Percentiles rank a stretch among this genome's conserved stretches.
Evolutionary conservation across 495 filamentous ascomycete genomes (phyloP).

Genomic region (Neurospora sp.): DNA sequence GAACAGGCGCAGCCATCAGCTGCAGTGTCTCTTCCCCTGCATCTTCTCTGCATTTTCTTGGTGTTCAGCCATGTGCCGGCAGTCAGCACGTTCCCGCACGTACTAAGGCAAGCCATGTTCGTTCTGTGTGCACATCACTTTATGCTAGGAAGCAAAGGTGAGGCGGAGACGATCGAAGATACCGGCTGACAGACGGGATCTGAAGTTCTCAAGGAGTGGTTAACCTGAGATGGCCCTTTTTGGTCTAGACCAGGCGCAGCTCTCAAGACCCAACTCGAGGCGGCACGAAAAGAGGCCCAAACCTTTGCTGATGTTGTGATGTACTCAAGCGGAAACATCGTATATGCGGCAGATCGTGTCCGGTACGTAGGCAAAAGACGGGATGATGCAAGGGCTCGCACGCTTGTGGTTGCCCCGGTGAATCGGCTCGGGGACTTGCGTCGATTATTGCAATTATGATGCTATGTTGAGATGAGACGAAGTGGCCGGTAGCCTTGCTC

Average conservation of each 20-base stretch:
- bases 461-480: background rate
- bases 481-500: background rate
- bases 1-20: background rate
- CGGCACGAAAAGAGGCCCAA: background rate
- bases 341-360: background rate
- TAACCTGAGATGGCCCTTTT: background rate
- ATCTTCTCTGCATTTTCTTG: background rate
- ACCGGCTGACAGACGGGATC: background rate
- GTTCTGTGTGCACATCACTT: background rate
- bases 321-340: background rate
- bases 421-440: background rate
- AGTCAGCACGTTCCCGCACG: background rate
- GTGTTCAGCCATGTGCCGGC: background rate
- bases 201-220: background rate
- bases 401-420: background rate
- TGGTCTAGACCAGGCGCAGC: background rate
- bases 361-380: background rate
- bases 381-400: background rate
- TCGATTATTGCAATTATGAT: background rate
- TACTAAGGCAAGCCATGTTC: background rate
- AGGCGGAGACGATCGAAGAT: background rate
- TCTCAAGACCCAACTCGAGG: background rate
- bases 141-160: background rate
- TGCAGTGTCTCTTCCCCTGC: background rate
- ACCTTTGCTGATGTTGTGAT: background rate